Evolutionary conservation across 1,139 yeast genomes (phyloP).

Genomic region (Yamadazyma oceani): DNA sequence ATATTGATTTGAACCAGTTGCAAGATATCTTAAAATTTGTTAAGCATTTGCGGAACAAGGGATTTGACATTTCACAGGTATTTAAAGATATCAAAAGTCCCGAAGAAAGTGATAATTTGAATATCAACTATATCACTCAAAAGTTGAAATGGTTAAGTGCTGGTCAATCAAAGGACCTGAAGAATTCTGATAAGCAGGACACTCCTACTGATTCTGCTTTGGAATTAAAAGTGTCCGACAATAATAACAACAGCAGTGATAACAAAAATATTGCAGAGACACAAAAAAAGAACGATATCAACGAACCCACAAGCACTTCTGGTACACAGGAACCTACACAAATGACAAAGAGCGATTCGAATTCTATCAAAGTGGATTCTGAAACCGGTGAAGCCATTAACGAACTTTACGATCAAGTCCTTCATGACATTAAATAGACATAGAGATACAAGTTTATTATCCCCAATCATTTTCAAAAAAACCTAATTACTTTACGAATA

Average conservation of each 20-base stretch:
- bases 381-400: conserved; percentile 13
- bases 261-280: too few relatives aligned
- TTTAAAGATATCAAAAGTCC: conserved; percentile 27
- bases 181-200: background rate
- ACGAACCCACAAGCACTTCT: too few relatives aligned
- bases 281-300: too few relatives aligned
- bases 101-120: conserved; percentile 9
- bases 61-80: conserved; percentile 51
- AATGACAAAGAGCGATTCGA: conserved; percentile 8
- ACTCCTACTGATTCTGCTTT: background rate
- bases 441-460: conserved; percentile 3
- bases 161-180: background rate
- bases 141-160: conserved; percentile 12
- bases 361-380: conserved; percentile 2
- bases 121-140: conserved; percentile 17
- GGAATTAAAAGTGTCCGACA: too few relatives aligned
- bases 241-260: too few relatives aligned
- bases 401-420: conserved; percentile 18
- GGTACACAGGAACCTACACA: conserved; percentile 8
- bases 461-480: background rate
- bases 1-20: conserved; percentile 49
- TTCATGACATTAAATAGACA: conserved; percentile 15
- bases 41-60: conserved; percentile 48
- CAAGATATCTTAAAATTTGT: conserved; percentile 52
- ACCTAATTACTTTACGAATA: too few relatives aligned